phyloP scores from a whole-genome alignment of 2,329 filamentous ascomycete genomes.

The Xylaria sp. region DNA sequence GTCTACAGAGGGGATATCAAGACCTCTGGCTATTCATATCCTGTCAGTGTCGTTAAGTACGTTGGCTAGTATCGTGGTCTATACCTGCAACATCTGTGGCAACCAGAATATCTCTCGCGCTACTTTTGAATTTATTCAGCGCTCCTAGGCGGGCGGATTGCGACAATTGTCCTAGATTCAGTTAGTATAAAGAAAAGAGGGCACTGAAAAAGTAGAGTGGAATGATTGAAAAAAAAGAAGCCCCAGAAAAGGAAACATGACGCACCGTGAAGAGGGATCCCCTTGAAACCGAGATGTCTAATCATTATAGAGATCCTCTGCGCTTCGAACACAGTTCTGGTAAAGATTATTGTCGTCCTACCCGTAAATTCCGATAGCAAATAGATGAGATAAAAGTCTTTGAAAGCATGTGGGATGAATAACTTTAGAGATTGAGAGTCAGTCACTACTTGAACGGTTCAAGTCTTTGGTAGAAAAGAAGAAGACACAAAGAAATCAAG shows the following conservation, averaged over 20 bases:
- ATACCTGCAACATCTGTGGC: slow-evolving; percentile 82
- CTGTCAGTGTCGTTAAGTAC: slow-evolving; percentile 11
- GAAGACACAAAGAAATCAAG: neutral
- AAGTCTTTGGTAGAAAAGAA: neutral
- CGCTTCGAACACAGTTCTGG: slow-evolving; percentile 89
- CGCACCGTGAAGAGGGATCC: slow-evolving; percentile 84
- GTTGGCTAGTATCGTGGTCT: neutral
- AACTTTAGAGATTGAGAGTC: slow-evolving; percentile 52
- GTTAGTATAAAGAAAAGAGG: slow-evolving; percentile 3
- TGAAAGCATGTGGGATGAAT: slow-evolving; percentile 86
- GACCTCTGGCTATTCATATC: slow-evolving; percentile 72
- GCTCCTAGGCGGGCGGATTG: slow-evolving; percentile 89
- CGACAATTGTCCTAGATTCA: slow-evolving; percentile 74
- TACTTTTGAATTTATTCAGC: slow-evolving; percentile 87
- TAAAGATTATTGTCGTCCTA: slow-evolving; percentile 90
- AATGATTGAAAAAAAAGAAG: neutral
- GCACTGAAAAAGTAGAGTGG: neutral
- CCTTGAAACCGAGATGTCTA: slow-evolving; percentile 85
- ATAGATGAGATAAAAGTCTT: slow-evolving; percentile 90
- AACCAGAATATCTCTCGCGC: slow-evolving; percentile 85
- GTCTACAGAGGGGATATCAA: slow-evolving; percentile 93
- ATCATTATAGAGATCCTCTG: slow-evolving; percentile 87
- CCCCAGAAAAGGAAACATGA: neutral
- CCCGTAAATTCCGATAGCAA: slow-evolving; percentile 87
- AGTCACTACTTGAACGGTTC: neutral